These are phyloP conservation scores for Monosporascus sp. DNA, from an alignment of 2,329 filamentous ascomycete species.

Conservation along the genomic window DNA sequence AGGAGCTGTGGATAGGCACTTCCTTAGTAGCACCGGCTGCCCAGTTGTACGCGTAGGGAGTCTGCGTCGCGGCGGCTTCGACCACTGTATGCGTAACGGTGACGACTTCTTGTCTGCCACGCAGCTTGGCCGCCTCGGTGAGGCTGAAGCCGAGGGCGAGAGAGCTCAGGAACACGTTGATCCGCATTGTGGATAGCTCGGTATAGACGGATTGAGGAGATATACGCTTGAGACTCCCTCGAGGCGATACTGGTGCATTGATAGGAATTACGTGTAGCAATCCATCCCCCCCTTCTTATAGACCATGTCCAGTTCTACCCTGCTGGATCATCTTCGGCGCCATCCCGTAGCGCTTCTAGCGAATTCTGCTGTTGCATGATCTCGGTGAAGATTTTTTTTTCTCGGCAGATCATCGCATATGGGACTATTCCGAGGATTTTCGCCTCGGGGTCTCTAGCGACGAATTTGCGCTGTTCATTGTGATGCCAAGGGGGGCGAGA, in stretches of 20 bases:
- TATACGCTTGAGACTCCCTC: background rate
- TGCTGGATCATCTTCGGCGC: background rate
- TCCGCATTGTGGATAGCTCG: slow-evolving; percentile 2
- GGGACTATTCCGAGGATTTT: background rate
- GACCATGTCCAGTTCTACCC: background rate
- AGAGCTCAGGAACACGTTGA: slow-evolving; percentile 4
- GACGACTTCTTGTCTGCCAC: slow-evolving; percentile 4
- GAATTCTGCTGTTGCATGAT: too few species aligned
- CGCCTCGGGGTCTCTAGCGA: background rate
- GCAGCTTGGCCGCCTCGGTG: slow-evolving; percentile 2
- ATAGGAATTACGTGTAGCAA: background rate
- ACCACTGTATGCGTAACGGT: slow-evolving; percentile 10
- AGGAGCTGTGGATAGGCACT: slow-evolving; percentile 56
- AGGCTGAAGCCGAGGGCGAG: slow-evolving; percentile 3
- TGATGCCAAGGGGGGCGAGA: background rate
- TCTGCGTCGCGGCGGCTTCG: background rate
- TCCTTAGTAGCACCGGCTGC: slow-evolving; percentile 11
- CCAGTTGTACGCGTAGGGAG: slow-evolving; percentile 10
- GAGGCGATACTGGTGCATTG: background rate
- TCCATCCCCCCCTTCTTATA: background rate
- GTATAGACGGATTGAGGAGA: background rate
- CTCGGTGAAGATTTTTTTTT: background rate
- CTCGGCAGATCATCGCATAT: background rate
- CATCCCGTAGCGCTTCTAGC: background rate
- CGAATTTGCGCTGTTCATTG: background rate